These are phyloP conservation scores for Smittium mucronatum DNA, from an alignment of 371 early-diverging fungal species.

Conservation along the genomic window DNA sequence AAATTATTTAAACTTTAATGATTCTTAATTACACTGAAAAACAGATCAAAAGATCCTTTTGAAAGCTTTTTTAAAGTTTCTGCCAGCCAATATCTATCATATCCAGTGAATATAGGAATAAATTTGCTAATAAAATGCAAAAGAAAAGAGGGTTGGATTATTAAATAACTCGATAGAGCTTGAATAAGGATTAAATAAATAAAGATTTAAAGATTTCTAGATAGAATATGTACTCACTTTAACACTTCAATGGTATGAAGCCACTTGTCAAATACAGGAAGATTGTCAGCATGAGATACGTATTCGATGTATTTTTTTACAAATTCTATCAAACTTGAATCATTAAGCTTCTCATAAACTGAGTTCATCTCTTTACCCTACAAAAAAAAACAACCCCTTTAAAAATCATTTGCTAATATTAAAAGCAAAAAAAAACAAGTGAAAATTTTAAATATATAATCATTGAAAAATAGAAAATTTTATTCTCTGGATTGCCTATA, in stretches of 20 bases:
- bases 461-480: too few relatives aligned
- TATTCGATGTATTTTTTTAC: background rate
- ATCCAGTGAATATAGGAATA: background rate
- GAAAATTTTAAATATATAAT: too few relatives aligned
- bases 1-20: background rate
- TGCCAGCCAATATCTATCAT: background rate
- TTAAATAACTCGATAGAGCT: too few relatives aligned
- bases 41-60: background rate
- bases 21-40: background rate
- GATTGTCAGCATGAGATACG: background rate
- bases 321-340: slow-evolving; percentile 4
- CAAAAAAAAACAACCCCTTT: too few relatives aligned
- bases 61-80: background rate
- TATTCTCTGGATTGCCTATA: too few relatives aligned
- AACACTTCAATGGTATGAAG: background rate
- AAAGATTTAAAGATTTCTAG: background rate
- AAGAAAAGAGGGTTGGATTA: too few relatives aligned
- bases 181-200: too few relatives aligned
- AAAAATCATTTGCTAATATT: too few relatives aligned
- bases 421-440: too few relatives aligned
- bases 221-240: background rate
- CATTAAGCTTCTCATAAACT: background rate
- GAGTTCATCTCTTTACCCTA: background rate
- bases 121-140: background rate
- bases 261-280: background rate